Evolutionary conservation across 1,139 yeast species (phyloP), one percentile per base, ranked within the genome.

Genomic region (Hanseniaspora uvarum): DNA sequence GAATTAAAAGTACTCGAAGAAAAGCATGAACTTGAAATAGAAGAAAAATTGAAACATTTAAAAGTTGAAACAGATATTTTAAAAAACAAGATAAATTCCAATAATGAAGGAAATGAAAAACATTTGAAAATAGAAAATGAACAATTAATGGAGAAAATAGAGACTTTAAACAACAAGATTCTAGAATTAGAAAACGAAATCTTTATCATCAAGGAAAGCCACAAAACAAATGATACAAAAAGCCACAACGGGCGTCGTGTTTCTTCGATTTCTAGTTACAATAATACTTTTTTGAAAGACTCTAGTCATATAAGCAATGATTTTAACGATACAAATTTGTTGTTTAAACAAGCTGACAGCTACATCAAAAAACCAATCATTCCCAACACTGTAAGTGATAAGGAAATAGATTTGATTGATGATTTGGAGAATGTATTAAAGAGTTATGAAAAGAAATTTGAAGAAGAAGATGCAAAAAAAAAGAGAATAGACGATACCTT

Each of bases 401-500:
- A 38, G 19, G 45, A 38, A 5, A 47, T 6, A n/a, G 30, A 47
- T 1, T n/a, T 19, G 10, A 39, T 49, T 12, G 41, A 41, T 7
- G 45, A 49, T 7, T 41, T 49, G 19, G 53, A 49, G 28, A 24
- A 26, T 1, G 53, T 41, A 5, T 41, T 49, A n/a, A 38, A 36
- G 18, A 49, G 21, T 16, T 49, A 41, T 18, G 31, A 49, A 28
- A 30, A 12, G n/a, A 24, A 43, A 21, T 49, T 49, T 33, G 39
- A 41, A 24, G 47, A 41, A 16, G 53, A 49, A 28, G 53, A 49
- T 36, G 47, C 47, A 18, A 41, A 41, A 24, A 49, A 49, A 23
- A 49, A 49, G 26, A 41, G 33, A 41, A 30, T 49, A 21, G 37
- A 49, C 11, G 47, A 49, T 12, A 33, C 45, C 1, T 41, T 49